Percentiles rank a stretch among this genome's conserved stretches.
Evolutionary conservation across 1,284 basidiomycete species (phyloP).

Genomic region (Sphagnurus paluster): DNA sequence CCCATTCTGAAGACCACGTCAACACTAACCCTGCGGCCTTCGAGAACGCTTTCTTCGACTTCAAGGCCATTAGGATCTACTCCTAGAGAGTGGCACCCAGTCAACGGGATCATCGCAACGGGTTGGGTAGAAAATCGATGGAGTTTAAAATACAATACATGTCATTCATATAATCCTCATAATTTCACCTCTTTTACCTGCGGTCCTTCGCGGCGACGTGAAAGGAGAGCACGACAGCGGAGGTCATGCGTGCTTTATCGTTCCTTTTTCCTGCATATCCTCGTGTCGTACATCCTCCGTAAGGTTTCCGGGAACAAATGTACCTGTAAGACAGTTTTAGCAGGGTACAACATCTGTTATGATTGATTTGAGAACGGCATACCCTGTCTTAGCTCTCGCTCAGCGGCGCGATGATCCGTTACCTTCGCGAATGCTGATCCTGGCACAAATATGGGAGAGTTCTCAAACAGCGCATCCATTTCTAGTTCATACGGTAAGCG

Average conservation of each 20-base stretch:
- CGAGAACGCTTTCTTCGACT: slow-evolving; percentile 52
- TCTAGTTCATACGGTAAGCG: slow-evolving; percentile 32
- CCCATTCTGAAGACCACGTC: slow-evolving; percentile 28
- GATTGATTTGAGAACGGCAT: no score
- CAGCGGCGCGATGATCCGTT: slow-evolving; percentile 39
- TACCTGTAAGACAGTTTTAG: slow-evolving; percentile 18
- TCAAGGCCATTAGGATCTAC: slow-evolving; percentile 40
- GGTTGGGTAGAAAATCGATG: no score
- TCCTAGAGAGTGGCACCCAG: no score
- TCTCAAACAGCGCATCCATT: slow-evolving; percentile 57
- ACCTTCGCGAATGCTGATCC: slow-evolving; percentile 39
- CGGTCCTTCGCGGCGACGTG: no score
- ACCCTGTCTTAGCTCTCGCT: slow-evolving; percentile 48
- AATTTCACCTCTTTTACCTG: background rate
- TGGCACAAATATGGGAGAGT: slow-evolving; percentile 50
- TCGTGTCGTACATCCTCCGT: slow-evolving; percentile 20
- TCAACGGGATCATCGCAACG: no score
- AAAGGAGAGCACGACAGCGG: no score
- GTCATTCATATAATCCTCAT: background rate
- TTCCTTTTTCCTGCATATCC: background rate
- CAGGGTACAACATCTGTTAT: background rate
- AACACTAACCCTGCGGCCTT: slow-evolving; percentile 50
- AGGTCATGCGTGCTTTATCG: background rate
- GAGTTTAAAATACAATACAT: background rate
- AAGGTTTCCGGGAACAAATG: slow-evolving; percentile 30